Evolutionary conservation across 73 alveolate species (phyloP).

Genomic region (Durusdinium trenchii): DNA sequence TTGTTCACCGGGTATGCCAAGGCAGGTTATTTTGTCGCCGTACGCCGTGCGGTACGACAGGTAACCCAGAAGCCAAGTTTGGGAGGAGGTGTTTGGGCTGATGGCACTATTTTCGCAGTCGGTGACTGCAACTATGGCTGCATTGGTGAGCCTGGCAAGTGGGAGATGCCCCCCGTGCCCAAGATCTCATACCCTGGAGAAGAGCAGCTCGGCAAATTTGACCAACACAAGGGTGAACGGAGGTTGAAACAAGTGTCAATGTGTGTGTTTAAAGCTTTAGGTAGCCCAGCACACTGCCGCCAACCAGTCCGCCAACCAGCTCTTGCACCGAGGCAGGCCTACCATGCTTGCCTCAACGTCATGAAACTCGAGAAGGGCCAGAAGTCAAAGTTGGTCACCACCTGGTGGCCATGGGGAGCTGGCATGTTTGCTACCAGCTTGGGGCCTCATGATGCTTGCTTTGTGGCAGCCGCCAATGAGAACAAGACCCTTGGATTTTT

Average conservation of each 20-base stretch:
- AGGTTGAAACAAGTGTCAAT: not conserved
- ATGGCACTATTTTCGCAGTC: slow-evolving; percentile 68
- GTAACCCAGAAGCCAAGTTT: slow-evolving; percentile 63
- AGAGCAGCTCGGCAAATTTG: not conserved
- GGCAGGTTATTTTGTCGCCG: too few relatives aligned
- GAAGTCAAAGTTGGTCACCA: slow-evolving; percentile 31
- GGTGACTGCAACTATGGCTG: slow-evolving; percentile 77
- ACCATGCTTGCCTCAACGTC: slow-evolving; percentile 72
- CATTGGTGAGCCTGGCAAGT: slow-evolving; percentile 82
- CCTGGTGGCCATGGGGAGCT: slow-evolving; percentile 96
- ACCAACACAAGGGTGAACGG: not conserved
- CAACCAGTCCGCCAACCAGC: not conserved
- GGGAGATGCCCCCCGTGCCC: slow-evolving; percentile 59
- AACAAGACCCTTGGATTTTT: slow-evolving; percentile 39
- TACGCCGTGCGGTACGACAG: too few relatives aligned
- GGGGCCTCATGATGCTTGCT: slow-evolving; percentile 94
- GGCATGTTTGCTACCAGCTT: slow-evolving; percentile 95
- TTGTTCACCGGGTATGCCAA: too few relatives aligned
- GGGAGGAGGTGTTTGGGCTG: slow-evolving; percentile 75
- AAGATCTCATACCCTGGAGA: slow-evolving; percentile 95
- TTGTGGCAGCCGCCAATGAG: slow-evolving; percentile 85
- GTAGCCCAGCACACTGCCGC: not conserved
- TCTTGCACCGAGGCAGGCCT: slow-evolving; percentile 36
- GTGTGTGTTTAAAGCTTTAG: not conserved
- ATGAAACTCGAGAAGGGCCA: slow-evolving; percentile 15